Evolutionary conservation across 306 rosid genomes (phyloP).

Genomic region (Macrotyloma uniflorum): DNA sequence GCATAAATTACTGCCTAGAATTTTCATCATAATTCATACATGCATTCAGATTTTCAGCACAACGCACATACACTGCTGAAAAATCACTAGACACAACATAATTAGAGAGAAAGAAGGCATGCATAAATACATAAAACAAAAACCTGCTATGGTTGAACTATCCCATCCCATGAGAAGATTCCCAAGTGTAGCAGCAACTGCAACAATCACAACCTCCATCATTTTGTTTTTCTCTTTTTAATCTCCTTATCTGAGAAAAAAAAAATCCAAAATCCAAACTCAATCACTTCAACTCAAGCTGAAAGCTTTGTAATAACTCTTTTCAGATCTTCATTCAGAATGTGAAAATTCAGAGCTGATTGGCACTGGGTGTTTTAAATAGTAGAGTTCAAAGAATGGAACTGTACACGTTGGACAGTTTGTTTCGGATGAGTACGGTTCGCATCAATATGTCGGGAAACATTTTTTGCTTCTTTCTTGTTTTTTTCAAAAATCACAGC

Average conservation of each 20-base stretch:
- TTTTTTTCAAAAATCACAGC: background rate
- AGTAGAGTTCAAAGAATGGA: background rate
- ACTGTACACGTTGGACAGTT: background rate
- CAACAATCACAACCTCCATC: constrained; percentile 84
- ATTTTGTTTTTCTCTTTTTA: constrained; percentile 32
- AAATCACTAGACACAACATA: background rate
- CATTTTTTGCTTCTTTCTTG: background rate
- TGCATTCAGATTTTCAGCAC: background rate
- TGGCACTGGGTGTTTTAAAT: background rate
- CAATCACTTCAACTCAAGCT: background rate
- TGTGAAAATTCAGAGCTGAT: background rate
- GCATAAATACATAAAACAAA: background rate
- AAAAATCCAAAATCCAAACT: background rate
- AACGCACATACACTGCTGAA: background rate
- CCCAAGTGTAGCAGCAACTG: constrained; percentile 92
- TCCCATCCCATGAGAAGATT: constrained; percentile 93
- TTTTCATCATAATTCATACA: background rate
- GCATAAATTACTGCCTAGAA: background rate
- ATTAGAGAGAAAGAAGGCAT: background rate
- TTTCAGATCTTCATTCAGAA: constrained; percentile 6
- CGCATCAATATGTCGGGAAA: background rate
- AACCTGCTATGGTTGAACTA: constrained; percentile 95
- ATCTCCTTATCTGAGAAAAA: background rate
- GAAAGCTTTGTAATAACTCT: background rate
- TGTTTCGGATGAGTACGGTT: background rate